A percentile compares a stretch with the other conserved stretches of the same genome.
Conservation (phyloP, 768 basidiomycete species). For the Hypholoma sublateritium region DNA sequence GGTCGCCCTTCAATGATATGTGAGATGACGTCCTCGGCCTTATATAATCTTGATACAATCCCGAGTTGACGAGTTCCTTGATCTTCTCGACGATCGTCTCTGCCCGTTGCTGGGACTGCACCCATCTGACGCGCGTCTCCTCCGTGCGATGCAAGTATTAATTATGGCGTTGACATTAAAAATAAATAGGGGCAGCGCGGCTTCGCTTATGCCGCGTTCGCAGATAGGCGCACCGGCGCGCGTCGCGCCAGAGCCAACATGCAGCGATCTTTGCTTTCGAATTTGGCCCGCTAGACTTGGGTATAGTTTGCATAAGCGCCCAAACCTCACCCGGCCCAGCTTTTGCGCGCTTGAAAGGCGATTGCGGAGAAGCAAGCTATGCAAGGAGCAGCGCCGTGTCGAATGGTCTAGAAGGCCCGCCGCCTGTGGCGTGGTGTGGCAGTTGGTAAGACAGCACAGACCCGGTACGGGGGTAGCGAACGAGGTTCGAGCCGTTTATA, state of each 20-base stretch:
- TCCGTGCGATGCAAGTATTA: conserved; percentile 41
- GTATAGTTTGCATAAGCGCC: too few relatives aligned
- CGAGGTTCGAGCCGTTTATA: too few relatives aligned
- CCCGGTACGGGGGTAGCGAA: too few relatives aligned
- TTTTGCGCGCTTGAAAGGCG: too few relatives aligned
- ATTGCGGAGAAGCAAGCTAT: too few relatives aligned
- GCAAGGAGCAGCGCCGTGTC: too few relatives aligned
- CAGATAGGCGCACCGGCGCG: conserved; percentile 86
- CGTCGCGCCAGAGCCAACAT: conserved; percentile 91
- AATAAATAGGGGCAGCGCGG: conserved; percentile 47
- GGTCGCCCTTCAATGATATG: conserved; percentile 34
- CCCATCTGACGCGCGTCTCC: conserved; percentile 79
- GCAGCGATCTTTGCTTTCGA: conserved; percentile 41
- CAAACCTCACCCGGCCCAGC: too few relatives aligned
- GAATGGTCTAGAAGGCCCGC: too few relatives aligned
- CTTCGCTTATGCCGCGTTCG: conserved; percentile 71
- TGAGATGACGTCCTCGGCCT: conserved; percentile 75
- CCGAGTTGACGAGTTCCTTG: conserved; percentile 61
- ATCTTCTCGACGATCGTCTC: conserved; percentile 61
- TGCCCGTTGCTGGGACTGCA: conserved; percentile 58
- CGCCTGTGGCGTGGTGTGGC: too few relatives aligned
- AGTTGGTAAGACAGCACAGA: too few relatives aligned
- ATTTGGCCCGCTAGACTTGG: too few relatives aligned
- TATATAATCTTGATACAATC: too few relatives aligned
- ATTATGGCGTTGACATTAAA: neutral